phyloP scores from a whole-genome alignment of 2,329 filamentous ascomycete species.

The Penicillium italicum region DNA sequence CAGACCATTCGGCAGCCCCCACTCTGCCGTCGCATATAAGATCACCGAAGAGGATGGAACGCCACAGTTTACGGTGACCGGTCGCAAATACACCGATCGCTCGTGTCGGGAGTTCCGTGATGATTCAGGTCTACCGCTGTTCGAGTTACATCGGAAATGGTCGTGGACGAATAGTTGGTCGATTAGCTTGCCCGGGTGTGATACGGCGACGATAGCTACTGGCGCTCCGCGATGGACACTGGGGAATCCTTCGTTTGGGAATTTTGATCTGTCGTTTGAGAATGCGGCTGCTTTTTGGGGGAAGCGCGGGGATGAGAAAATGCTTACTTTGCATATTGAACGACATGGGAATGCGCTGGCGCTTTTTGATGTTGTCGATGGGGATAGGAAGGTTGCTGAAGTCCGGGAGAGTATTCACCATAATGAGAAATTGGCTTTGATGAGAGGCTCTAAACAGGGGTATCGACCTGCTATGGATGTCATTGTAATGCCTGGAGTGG shows the following conservation, averaged over 20 bases:
- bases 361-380: conserved; percentile 22
- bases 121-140: conserved; percentile 25
- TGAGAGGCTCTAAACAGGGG: conserved; percentile 2
- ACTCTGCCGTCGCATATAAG: conserved; percentile 18
- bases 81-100: conserved; percentile 24
- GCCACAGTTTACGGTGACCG: conserved; percentile 21
- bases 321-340: conserved; percentile 14
- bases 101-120: conserved; percentile 27
- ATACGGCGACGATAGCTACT: conserved; percentile 9
- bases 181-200: conserved; percentile 14
- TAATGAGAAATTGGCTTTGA: conserved; percentile 22
- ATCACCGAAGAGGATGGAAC: conserved; percentile 19
- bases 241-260: conserved; percentile 6
- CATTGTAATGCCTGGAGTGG: conserved; percentile 23
- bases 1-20: conserved; percentile 13
- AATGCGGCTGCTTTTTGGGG: conserved; percentile 9
- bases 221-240: conserved; percentile 8
- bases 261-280: conserved; percentile 11
- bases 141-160: conserved; percentile 23
- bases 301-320: conserved; percentile 9
- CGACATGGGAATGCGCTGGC: conserved; percentile 12
- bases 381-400: conserved; percentile 20
- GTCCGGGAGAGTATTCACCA: conserved; percentile 21
- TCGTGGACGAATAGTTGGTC: conserved; percentile 12
- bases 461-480: conserved; percentile 28